Evolutionary conservation across 2,329 filamentous ascomycete species (phyloP).

Genomic region (Aureobasidium lini): DNA sequence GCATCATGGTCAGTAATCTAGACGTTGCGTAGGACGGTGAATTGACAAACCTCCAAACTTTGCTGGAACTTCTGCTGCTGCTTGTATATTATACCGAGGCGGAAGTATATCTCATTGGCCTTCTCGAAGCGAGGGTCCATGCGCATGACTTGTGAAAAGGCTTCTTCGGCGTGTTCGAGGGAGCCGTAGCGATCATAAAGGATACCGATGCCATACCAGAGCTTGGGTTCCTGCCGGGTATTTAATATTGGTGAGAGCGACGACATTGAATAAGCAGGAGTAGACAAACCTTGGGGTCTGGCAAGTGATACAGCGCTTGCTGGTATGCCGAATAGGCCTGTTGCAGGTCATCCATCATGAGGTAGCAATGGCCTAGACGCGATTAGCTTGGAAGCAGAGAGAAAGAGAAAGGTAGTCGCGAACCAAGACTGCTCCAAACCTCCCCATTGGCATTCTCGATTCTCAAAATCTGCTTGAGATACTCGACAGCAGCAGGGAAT

Average conservation of each 20-base stretch:
- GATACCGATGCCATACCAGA: constrained; percentile 99
- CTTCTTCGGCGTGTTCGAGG: constrained; percentile 93
- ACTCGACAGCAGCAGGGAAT: constrained; percentile 89
- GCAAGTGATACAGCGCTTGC: constrained; percentile 84
- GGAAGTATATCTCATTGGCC: constrained; percentile 98
- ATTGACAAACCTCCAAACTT: constrained; percentile 68
- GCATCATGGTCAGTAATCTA: constrained; percentile 19
- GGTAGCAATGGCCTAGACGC: constrained; percentile 77
- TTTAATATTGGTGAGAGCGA: constrained; percentile 11
- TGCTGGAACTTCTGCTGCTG: constrained; percentile 90
- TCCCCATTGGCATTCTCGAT: constrained; percentile 85
- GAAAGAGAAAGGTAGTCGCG: constrained; percentile 22
- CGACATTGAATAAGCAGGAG: background rate
- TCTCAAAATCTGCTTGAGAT: constrained; percentile 82
- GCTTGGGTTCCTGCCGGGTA: constrained; percentile 70
- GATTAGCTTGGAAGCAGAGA: background rate
- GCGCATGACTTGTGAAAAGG: constrained; percentile 97
- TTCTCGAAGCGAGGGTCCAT: constrained; percentile 98
- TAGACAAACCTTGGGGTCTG: constrained; percentile 73
- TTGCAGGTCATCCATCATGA: constrained; percentile 98
- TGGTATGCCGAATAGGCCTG: constrained; percentile 97
- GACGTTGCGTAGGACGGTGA: constrained; percentile 2
- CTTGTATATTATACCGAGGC: constrained; percentile 98
- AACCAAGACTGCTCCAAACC: constrained; percentile 92
- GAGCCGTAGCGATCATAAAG: constrained; percentile 95